Base-by-base conservation (phyloP, 2,329 filamentous ascomycete species). In the Xylariales sp. region DNA sequence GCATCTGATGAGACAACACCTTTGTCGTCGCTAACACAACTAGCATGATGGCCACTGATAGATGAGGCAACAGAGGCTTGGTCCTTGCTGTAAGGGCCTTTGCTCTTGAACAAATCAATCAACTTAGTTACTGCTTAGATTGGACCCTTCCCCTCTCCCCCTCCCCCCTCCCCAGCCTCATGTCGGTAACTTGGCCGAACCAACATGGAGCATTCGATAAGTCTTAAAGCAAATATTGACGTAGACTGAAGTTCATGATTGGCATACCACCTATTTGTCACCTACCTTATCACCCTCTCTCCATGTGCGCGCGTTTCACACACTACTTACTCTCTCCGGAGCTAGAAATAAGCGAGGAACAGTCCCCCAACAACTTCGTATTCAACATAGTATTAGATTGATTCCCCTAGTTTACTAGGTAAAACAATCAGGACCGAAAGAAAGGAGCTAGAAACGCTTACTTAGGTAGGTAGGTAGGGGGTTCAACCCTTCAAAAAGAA, bases 261-360 rank as follows among this genome's bases (percentile, higher is more conserved):
- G 18, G 41, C 8, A 62, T 54, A 16, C 39, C 34, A 14, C 30
- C 9, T 55, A 30, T 62, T 62, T 8, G 41, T 41, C 50, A 43
- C 12, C 36, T 39, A 7, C 30, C 50, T 48, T 39, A 10, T 41
- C 41, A 46, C 12, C 12, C 36, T 39, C 36, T 28, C 43, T 18
- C 45, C 3, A 23, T 18, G 14, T 41, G 14, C 12, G 34, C 9
- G 23, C 48, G 23, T 18, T 53, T 46, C 49, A 36, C 36, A 61
- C 3, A n/a, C 10, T 10, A 9, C 32, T 18, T 39, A 18, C n/a
- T 41, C 23, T n/a, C n/a, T 36, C 10, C 34, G 41, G 28, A 45
- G 16, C 30, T 4, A 8, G 43, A 3, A 3, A 16, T 46, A 43
- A 12, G 23, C 18, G 39, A 16, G 39, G 41, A 43, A 28, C 9